Evolutionary conservation across 805 yeast species (phyloP), one percentile per base, ranked within the genome.

Genomic region (Yarrowia sp.): DNA sequence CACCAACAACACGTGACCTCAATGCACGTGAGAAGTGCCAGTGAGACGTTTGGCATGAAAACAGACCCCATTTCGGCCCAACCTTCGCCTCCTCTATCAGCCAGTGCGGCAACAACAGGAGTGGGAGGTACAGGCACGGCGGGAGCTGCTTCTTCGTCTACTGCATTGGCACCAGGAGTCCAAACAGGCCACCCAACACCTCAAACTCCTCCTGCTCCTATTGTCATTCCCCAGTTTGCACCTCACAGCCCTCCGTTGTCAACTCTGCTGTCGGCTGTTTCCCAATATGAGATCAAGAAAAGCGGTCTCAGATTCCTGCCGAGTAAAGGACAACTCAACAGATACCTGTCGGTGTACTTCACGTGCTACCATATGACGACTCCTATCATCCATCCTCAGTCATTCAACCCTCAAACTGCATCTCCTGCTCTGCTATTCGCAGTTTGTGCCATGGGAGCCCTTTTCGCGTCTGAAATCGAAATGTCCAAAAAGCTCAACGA

Each of bases 361-460:
- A 70, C 71, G 47, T 70, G 69, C 49, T 76, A 74, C 71, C 79
- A 77, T 55, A 78, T 79, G 5, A 69, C 67, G 33, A 71, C 76
- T 40, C 80, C 80, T 4, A 74, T 77, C 68, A 55, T 77, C 24
- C 79, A 78, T 66, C 69, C 71, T 5, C 76, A 74, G 33, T 71
- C 78, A 8, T 78, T 77, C 68, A 70, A 74, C 38, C 76, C 78
- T 2, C 69, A 70, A 33, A 68, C 70, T 1, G 71, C 74, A 2
- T 72, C 79, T 9, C 77, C 76, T 14, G 72, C 76, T 10, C 71
- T 77, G 3, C 67, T 77, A 30, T 73, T 75, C 33, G 74, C 79
- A 1, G 72, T 77, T 9, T 73, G 78, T 61, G 72, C 79, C 5
- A 70, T 77, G 42, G 80, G 80, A 9, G 78, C 80, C 0, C 69